Evolutionary conservation across 352 stramenopile genomes (phyloP), one percentile per base, ranked within the genome.

Genomic region (Stramenopiles sp.): DNA sequence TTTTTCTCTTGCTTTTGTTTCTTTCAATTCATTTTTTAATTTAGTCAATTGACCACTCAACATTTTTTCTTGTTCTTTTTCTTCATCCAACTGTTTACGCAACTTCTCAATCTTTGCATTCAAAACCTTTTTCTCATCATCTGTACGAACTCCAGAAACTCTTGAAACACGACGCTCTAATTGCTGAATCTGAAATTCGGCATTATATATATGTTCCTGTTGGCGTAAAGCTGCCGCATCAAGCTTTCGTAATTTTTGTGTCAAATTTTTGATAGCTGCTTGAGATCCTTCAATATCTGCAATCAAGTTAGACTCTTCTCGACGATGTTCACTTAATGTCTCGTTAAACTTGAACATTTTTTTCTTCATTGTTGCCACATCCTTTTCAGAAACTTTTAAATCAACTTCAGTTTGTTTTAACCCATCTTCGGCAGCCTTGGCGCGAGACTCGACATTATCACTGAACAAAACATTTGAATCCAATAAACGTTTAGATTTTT

Each of bases 101-200:
- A 87, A 46, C 37, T 68, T 57, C 24, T 70, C 59, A 41, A 91
- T 90, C 44, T 72, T 58, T n/a, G 56, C 62, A 40, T 81, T 64
- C 3, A 93, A 59, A 18, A 66, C 54, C 26, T 71, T 65, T 35
- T 84, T 89, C 48, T 93, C 78, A 37, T 90, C 78, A 26, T 77
- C 73, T 22, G 62, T 80, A 17, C 74, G 62, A 47, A 88, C 71
- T 2, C 76, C 78, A 23, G 73, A 74, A 35, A 70, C 75, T 22
- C 72, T 63, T 19, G 73, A 65, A 17, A 91, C 66, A 44, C 87
- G 88, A 29, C 70, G 64, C 53, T 91, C 73, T 59, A 89, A 86
- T 49, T 85, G 70, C 49, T 91, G 72, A 44, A 91, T 87, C 56
- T 91, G 70, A 51, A 91, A 91, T 53, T 90, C 78, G 35, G 71